Conservation (phyloP, 176 grass and related monocot genomes). For the Aegilops tauschii region DNA sequence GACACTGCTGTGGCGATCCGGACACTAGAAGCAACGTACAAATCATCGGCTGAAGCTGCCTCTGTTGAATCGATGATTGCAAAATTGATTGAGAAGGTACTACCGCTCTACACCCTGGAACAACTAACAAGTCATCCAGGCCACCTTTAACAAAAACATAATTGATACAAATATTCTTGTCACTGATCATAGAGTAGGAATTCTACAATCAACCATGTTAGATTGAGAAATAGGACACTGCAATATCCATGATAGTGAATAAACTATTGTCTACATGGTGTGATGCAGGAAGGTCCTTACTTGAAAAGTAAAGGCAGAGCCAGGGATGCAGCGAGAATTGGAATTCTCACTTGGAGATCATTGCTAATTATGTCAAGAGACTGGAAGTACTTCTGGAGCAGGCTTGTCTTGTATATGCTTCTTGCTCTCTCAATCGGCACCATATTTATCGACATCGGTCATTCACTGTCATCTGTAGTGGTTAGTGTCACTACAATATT, state of each 20-base stretch:
- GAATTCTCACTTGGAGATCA: slow-evolving; percentile 84
- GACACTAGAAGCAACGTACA: slow-evolving; percentile 93
- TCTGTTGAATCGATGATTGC: slow-evolving; percentile 77
- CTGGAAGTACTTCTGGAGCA: slow-evolving; percentile 94
- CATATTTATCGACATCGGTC: slow-evolving; percentile 70
- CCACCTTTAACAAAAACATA: background rate
- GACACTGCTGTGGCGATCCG: slow-evolving; percentile 96
- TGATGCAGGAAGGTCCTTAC: slow-evolving; percentile 74
- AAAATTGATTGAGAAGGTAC: slow-evolving; percentile 85
- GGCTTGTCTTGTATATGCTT: slow-evolving; percentile 74
- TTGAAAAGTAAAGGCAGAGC: slow-evolving; percentile 82
- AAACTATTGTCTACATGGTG: background rate
- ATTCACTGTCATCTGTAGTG: slow-evolving; percentile 92
- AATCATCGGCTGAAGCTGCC: slow-evolving; percentile 73
- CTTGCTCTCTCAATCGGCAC: slow-evolving; percentile 69
- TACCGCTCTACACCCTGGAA: background rate
- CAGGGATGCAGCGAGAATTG: slow-evolving; percentile 55
- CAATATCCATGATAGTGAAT: background rate
- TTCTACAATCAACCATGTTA: background rate
- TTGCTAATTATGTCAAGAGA: slow-evolving; percentile 93
- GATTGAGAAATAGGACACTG: background rate
- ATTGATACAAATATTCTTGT: background rate
- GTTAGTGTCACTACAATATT: slow-evolving; percentile 37
- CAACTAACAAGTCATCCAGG: no score
- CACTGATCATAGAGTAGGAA: background rate